Base-by-base conservation (phyloP, 2,329 filamentous ascomycete species). In the Fusarium udum region DNA sequence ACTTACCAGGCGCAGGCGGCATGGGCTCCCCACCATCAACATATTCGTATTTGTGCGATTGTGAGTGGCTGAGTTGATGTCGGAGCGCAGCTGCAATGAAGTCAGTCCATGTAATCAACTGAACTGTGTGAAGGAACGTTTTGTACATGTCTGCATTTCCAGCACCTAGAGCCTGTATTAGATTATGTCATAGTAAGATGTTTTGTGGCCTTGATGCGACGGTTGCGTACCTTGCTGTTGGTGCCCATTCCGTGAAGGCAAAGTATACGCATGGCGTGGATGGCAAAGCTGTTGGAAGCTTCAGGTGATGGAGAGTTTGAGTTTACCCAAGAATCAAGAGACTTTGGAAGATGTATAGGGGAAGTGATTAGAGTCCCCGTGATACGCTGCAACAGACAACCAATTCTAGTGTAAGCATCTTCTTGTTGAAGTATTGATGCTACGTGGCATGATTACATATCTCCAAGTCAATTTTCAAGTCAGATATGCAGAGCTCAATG, bases 191-290 rank as follows among this genome's bases (percentile, higher is more conserved):
- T 37, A 7, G 4, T 8, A 26, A 4, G 6, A 4, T 28, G 4
- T 28, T 28, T 32, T 32, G 4, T 49, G 4, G 5, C 10, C 10
- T 6, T 49, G 31, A 18, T 34, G 22, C 22, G 24, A 9, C n/a
- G 42, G 12, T 37, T 45, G 15, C 22, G 6, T 57, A 57, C 60
- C 60, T 62, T 57, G 26, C 51, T 62, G 22, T 62, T 62, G 26
- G 60, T 57, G 26, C 60, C 60, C 39, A 57, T 57, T 26, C 60
- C 60, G 15, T 62, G 60, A n/a, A 62, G 60, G 31, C 60, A 62
- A 37, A 62, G 60, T 6, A 62, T 57, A 15, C 60, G 51, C 60
- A 62, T 62, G n/a, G 58, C 6, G 46, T 28, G 31, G 22, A 42
- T 7, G 4, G 10, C 10, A 22, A n/a, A 42, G n/a, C 3, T 7